phyloP scores from a whole-genome alignment of 2,329 filamentous ascomycete genomes.

The Calonectria pauciramosa region DNA sequence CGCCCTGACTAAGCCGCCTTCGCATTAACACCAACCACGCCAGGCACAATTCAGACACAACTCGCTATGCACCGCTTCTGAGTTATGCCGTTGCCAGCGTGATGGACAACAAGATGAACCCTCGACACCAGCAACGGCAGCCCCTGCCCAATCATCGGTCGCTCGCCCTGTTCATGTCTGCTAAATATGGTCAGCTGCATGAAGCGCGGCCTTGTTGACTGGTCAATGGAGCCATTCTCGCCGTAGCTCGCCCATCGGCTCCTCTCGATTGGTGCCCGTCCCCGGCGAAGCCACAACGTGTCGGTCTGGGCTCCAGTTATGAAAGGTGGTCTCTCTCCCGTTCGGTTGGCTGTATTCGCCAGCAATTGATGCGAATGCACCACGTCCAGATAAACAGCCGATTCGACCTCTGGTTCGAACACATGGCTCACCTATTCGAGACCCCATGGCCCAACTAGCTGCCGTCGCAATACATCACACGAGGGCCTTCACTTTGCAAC shows the following conservation, averaged over 20 bases:
- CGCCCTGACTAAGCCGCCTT: not conserved
- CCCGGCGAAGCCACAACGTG: not conserved
- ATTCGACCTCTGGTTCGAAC: not conserved
- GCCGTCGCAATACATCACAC: not conserved
- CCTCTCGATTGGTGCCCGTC: not conserved
- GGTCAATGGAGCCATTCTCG: not conserved
- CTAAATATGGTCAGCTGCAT: slow-evolving; percentile 2
- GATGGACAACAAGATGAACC: not conserved
- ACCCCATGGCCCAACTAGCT: not conserved
- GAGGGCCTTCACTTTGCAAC: not conserved
- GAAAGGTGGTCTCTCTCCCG: not conserved
- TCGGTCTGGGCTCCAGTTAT: not conserved
- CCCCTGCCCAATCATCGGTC: not conserved
- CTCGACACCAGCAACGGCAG: not conserved
- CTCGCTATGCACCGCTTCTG: not conserved
- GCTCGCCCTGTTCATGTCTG: not conserved
- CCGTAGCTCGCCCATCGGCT: not conserved
- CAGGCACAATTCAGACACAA: not conserved
- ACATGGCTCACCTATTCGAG: not conserved
- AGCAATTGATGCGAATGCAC: not conserved
- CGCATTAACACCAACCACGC: not conserved
- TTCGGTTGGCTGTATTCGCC: not conserved
- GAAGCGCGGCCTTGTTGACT: not conserved
- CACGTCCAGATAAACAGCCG: not conserved
- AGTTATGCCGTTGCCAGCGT: not conserved